phyloP scores from a whole-genome alignment of 305 asterid genomes.

The Fraxinus albicans region DNA sequence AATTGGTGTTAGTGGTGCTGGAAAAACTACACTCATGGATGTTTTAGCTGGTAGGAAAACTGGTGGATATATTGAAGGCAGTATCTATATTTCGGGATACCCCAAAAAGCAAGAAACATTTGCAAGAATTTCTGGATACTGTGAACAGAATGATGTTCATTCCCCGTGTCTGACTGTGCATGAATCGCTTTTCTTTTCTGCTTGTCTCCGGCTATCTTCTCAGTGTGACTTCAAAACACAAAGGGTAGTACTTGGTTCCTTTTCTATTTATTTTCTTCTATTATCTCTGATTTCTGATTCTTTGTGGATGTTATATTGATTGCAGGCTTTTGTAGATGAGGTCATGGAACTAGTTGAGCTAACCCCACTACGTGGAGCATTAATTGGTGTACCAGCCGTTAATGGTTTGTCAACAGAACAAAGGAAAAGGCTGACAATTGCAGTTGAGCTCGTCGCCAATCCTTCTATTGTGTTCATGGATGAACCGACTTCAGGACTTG shows the following conservation, averaged over 20 bases:
- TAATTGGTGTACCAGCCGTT: slow-evolving; percentile 77
- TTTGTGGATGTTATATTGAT: slow-evolving; percentile 7
- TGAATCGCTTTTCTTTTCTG: slow-evolving; percentile 73
- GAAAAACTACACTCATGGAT: slow-evolving; percentile 93
- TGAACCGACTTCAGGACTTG: slow-evolving; percentile 82
- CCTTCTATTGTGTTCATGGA: slow-evolving; percentile 89
- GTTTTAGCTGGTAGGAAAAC: slow-evolving; percentile 91
- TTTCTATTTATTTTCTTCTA: not conserved
- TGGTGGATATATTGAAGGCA: slow-evolving; percentile 77
- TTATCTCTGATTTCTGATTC: not conserved
- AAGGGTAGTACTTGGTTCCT: slow-evolving; percentile 36
- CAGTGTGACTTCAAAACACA: slow-evolving; percentile 58
- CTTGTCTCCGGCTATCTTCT: slow-evolving; percentile 72
- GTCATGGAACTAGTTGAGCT: slow-evolving; percentile 77
- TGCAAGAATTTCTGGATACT: slow-evolving; percentile 87
- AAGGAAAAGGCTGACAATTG: slow-evolving; percentile 76
- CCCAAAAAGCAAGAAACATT: slow-evolving; percentile 89
- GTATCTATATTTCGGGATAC: slow-evolving; percentile 66
- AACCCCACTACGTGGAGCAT: slow-evolving; percentile 48
- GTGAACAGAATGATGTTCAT: slow-evolving; percentile 76
- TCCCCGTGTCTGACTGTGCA: slow-evolving; percentile 76
- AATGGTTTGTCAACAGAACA: slow-evolving; percentile 76
- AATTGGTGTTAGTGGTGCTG: slow-evolving; percentile 96
- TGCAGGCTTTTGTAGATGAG: slow-evolving; percentile 72
- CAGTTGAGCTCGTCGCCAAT: slow-evolving; percentile 77